A percentile compares a stretch with the other conserved stretches of the same genome.
Evolutionary conservation across 345 rosid genomes (phyloP).

Genomic region (Brassica nigra): DNA sequence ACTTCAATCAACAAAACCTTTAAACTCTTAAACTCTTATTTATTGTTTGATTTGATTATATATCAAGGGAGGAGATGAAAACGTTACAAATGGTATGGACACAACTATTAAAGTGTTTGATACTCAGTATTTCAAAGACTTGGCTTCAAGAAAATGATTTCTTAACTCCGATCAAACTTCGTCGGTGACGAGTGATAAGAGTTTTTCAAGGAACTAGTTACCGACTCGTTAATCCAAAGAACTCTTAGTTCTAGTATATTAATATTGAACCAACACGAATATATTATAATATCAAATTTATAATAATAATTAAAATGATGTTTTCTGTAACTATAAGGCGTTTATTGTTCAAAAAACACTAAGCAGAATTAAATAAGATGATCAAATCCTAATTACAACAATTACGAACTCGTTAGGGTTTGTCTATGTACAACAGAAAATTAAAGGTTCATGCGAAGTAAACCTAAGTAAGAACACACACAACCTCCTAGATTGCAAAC

Average conservation of each 20-base stretch:
- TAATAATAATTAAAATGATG: neutral
- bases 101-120: slow-evolving; percentile 61
- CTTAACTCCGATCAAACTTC: slow-evolving; percentile 78
- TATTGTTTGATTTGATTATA: too few species aligned
- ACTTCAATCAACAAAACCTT: too few species aligned
- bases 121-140: slow-evolving; percentile 71
- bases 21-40: too few species aligned
- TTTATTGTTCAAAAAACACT: neutral
- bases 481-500: too few species aligned
- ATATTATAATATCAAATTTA: neutral
- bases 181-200: slow-evolving; percentile 42
- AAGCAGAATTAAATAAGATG: too few species aligned
- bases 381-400: too few species aligned
- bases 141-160: slow-evolving; percentile 70
- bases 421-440: too few species aligned
- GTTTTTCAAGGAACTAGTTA: too few species aligned
- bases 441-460: too few species aligned
- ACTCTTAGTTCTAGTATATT: slow-evolving; percentile 1
- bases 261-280: neutral
- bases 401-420: too few species aligned
- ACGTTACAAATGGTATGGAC: slow-evolving; percentile 37
- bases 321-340: neutral
- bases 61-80: slow-evolving; percentile 53
- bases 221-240: slow-evolving; percentile 44
- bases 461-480: too few species aligned